These are phyloP conservation scores for Yamadazyma jaroonii DNA, from an alignment of 1,139 yeast species.

Conservation along the genomic window DNA sequence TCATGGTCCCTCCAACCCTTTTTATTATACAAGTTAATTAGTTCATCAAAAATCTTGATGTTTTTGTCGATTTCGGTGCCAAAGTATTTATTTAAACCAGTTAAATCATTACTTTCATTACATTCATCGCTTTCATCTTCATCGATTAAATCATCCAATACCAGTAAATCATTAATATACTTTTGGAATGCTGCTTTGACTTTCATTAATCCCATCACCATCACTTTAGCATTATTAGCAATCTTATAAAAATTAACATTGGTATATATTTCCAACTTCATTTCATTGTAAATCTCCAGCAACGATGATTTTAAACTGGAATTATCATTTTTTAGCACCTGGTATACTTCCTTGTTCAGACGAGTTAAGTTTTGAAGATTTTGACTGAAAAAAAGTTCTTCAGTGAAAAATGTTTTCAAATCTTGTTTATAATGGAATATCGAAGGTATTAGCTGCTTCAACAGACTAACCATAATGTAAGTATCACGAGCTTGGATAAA, in stretches of 20 bases:
- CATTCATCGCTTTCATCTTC: slow-evolving; percentile 11
- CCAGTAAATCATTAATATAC: slow-evolving; percentile 8
- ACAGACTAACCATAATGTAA: slow-evolving; percentile 6
- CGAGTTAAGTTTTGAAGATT: slow-evolving; percentile 8
- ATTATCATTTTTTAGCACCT: slow-evolving; percentile 6
- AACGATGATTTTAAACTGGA: slow-evolving; percentile 1
- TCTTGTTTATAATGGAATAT: slow-evolving; percentile 10
- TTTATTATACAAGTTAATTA: slow-evolving; percentile 4
- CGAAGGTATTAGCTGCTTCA: slow-evolving; percentile 12
- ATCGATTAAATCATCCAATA: slow-evolving; percentile 10
- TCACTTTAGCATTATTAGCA: slow-evolving; percentile 13
- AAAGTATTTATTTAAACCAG: neutral
- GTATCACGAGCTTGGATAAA: too few species aligned
- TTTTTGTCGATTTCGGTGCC: slow-evolving; percentile 8
- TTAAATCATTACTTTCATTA: slow-evolving; percentile 9
- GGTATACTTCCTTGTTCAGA: slow-evolving; percentile 6
- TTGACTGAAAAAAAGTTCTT: slow-evolving; percentile 19
- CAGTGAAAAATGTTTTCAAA: slow-evolving; percentile 13
- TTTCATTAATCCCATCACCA: slow-evolving; percentile 13
- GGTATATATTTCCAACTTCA: slow-evolving; percentile 13
- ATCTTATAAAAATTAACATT: slow-evolving; percentile 13
- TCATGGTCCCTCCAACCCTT: slow-evolving; percentile 7
- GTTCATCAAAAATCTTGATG: slow-evolving; percentile 11
- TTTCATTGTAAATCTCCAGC: slow-evolving; percentile 9
- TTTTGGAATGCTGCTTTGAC: slow-evolving; percentile 11